Evolutionary conservation across 441 rosid species (phyloP), one percentile per base, ranked within the genome.

Genomic region (Isatis lusitanica): DNA sequence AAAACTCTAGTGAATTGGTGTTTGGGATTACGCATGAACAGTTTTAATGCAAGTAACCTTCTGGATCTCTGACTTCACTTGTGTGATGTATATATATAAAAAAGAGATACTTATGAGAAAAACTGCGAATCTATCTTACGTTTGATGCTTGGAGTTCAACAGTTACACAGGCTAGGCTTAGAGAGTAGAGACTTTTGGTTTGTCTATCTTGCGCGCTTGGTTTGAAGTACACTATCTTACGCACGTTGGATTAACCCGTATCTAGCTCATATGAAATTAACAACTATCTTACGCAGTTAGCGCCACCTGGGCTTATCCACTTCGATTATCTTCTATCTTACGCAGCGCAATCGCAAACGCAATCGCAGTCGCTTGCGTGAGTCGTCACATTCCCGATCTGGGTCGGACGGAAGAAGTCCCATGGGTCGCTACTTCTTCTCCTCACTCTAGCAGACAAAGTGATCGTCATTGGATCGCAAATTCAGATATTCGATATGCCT

Each of bases 1-100:
- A 57, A 2, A 12, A 68, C 65, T 57, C 24, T 56, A 68, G 53
- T 56, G 35, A 33, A 42, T 43, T 68, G 73, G 73, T 69, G 65
- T 18, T 69, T 67, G 30, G 11, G 43, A 68, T 26, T 30, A 56
- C 5, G 12, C 4, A 30, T 69, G n/a, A 21, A 33, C 47, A 31
- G 15, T 17, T 44, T 46, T 38, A 31, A 24, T 59, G 66, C 36
- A 47, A n/a, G 16, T 70, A 47, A 58, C 6, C 16, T 65, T 48
- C 7, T 48, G 7, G 6, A 17, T 18, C 12, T 57, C 42, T 40
- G 33, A 60, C 35, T 60, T 39, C 7, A 39, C 35, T 38, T 40
- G 59, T 61, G 35, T 40, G 46, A 38, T 38, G 9, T 28, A 16
- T 58, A 10, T 59, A 38, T 36, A 58, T 40, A 18, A 16, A 47